Percentiles rank a stretch among this genome's conserved stretches.
Evolutionary conservation across 75 land plant genomes (phyloP).

Genomic region (Pinus albicaulis): DNA sequence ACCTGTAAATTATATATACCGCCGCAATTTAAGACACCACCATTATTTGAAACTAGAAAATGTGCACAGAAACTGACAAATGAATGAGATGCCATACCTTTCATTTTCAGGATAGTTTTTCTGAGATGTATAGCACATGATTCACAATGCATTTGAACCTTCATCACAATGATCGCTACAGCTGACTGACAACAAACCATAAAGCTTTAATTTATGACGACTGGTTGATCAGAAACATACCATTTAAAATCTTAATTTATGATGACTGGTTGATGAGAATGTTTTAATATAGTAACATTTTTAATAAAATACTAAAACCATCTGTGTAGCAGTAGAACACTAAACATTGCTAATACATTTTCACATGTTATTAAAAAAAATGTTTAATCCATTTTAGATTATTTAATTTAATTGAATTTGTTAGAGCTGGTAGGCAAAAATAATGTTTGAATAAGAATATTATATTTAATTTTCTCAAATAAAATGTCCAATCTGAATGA

Average conservation of each 20-base stretch:
- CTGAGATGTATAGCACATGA: conserved; percentile 9
- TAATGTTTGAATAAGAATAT: no score
- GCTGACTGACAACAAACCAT: conserved; percentile 20
- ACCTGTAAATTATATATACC: conserved; percentile 26
- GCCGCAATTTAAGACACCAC: not conserved
- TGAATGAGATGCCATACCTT: conserved; percentile 7
- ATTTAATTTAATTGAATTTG: no score
- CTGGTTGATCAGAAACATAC: not conserved
- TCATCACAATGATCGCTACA: conserved; percentile 23
- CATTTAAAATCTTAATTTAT: not conserved
- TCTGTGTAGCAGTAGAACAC: no score
- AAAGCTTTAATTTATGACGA: not conserved
- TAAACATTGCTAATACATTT: no score
- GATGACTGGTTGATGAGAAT: not conserved
- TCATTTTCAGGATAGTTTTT: conserved; percentile 10
- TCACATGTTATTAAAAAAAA: no score
- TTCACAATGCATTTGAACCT: conserved; percentile 19
- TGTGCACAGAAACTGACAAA: no score
- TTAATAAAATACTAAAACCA: conserved; percentile 12
- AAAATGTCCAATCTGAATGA: no score
- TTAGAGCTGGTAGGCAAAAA: no score
- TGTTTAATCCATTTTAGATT: no score
- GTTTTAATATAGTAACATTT: not conserved
- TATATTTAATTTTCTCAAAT: no score
- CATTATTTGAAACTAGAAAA: no score